Evolutionary conservation across 345 rosid genomes (phyloP), one percentile per base, ranked within the genome.

Genomic region (Sonneratia caseolaris): DNA sequence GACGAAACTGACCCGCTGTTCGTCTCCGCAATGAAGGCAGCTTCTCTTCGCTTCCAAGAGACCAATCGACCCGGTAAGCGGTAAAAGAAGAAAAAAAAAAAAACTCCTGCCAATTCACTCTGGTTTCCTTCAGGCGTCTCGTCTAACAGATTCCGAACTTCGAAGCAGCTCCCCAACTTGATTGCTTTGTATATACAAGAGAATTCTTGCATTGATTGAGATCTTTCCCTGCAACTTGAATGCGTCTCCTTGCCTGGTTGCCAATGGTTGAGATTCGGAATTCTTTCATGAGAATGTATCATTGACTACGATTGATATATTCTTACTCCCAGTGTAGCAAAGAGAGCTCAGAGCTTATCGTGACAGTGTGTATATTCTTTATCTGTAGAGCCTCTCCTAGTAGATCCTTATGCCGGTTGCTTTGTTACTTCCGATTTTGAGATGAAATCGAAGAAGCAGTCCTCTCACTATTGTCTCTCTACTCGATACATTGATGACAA

Each of bases 381-480:
- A 24, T 64, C 56, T 74, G 59, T 85, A 93, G 98, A 86, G 83
- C 96, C 97, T 64, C 88, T 94, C 51, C 85, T 91, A 72, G 85
- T 91, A 5, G 96, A 91, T 79, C 92, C 93, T 19, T 91, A 88
- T 74, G 92, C 97, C 1, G 89, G 89, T 77, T 94, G 98, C 84
- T 81, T 94, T 70, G 83, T 88, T 57, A 80, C 85, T 77, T 72
- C 89, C 37, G 71, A 71, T 36, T 47, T 76, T 65, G 81, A 76
- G 64, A 86, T 81, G 81, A 84, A 86, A 69, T 65, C 71, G 75
- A 78, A 85, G 75, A 77, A 82, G 74, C 66, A 71, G 74, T 70
- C 81, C 43, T 83, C 83, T 47, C 94, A 85, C 69, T 89, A 91
- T 73, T 85, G 93, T 81, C 79, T 94, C 69, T 88, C 97, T 13